phyloP scores from a whole-genome alignment of 2,329 filamentous ascomycete genomes.

The Parastagonospora nodorum region DNA sequence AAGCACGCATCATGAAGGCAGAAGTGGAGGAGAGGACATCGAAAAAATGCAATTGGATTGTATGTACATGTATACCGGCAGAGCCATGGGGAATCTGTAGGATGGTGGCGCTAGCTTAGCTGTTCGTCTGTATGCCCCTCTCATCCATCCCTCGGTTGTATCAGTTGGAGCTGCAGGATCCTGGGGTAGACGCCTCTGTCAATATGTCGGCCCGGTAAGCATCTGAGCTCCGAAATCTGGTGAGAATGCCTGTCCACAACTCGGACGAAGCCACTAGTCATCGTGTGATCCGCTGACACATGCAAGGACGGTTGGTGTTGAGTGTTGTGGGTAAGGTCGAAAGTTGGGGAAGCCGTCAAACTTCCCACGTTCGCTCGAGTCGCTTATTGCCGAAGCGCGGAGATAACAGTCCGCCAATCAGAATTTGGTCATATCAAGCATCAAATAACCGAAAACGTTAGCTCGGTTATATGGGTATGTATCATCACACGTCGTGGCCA shows the following conservation, averaged over 20 bases:
- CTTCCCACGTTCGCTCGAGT: background rate
- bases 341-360: constrained; percentile 1
- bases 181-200: background rate
- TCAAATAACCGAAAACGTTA: background rate
- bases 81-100: background rate
- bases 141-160: constrained; percentile 28
- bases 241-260: too few species aligned
- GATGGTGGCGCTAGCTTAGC: constrained; percentile 22
- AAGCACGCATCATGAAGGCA: constrained; percentile 27
- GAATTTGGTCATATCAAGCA: background rate
- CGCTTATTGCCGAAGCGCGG: background rate
- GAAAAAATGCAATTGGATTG: constrained; percentile 1
- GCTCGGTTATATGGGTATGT: background rate
- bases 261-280: too few species aligned
- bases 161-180: constrained; percentile 2
- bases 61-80: constrained; percentile 2
- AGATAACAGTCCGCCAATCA: constrained; percentile 1
- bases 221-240: too few species aligned
- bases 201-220: background rate
- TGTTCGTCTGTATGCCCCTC: constrained; percentile 22
- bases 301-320: background rate
- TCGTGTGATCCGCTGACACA: too few species aligned
- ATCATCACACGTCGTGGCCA: too few species aligned
- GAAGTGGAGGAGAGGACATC: background rate
- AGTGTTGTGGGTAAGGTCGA: background rate